These are phyloP conservation scores for Coccinonectria pachysandricola DNA, from an alignment of 2,329 filamentous ascomycete species.

Conservation along the genomic window DNA sequence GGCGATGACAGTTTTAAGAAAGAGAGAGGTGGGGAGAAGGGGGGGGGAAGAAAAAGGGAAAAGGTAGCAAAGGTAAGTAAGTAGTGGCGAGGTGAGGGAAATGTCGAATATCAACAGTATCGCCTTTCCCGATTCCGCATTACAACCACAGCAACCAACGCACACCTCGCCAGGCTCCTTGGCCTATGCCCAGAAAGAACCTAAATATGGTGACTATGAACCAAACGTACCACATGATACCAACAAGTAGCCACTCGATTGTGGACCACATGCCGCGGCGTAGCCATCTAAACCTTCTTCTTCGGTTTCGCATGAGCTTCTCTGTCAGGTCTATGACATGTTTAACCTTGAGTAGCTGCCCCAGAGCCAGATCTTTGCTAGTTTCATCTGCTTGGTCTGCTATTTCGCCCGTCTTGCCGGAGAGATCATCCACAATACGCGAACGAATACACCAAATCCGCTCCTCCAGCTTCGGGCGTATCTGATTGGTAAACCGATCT, in stretches of 20 bases:
- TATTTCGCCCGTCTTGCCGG: conserved; percentile 51
- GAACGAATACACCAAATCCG: conserved; percentile 37
- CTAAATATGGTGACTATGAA: conserved; percentile 71
- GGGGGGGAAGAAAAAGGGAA: too few species aligned
- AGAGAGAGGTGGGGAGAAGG: too few species aligned
- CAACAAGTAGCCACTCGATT: conserved; percentile 80
- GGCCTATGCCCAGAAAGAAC: conserved; percentile 51
- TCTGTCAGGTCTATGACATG: conserved; percentile 69
- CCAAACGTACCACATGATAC: conserved; percentile 93
- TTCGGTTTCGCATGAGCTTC: conserved; percentile 60
- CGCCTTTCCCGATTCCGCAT: conserved; percentile 6
- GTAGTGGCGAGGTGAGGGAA: too few species aligned
- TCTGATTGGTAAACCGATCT: conserved; percentile 46
- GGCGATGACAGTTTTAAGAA: too few species aligned
- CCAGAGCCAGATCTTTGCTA: conserved; percentile 62
- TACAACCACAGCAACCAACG: conserved; percentile 78
- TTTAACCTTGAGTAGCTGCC: conserved; percentile 71
- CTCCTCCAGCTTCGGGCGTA: conserved; percentile 42
- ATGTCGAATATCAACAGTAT: neutral
- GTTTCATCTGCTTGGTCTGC: conserved; percentile 75
- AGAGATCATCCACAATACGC: conserved; percentile 42
- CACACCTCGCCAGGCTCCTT: conserved; percentile 48
- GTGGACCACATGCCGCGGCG: conserved; percentile 67
- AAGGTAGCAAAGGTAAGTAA: too few species aligned
- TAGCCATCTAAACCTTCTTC: conserved; percentile 60